Evolutionary conservation across 345 rosid species (phyloP).

Genomic region (Bruguiera gymnorhiza): DNA sequence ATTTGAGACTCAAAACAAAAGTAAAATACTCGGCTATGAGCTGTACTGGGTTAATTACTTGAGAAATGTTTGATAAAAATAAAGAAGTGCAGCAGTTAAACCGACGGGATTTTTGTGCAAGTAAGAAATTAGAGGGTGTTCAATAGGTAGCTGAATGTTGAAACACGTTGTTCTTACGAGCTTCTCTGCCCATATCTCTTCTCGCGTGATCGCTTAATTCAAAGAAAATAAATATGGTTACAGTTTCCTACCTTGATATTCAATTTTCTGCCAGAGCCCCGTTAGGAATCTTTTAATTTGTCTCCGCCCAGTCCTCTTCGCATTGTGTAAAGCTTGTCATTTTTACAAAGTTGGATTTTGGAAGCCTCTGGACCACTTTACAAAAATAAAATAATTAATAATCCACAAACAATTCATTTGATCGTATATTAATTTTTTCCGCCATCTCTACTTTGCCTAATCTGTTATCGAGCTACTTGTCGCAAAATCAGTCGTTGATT

Average conservation of each 20-base stretch:
- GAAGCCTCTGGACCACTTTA: too few species aligned
- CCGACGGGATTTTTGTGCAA: too few species aligned
- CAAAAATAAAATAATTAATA: not conserved
- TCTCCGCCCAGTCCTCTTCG: slow-evolving; percentile 3
- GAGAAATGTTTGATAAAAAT: too few species aligned
- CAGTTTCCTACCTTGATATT: slow-evolving; percentile 25
- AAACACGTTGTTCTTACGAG: not conserved
- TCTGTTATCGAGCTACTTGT: not conserved
- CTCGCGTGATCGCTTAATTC: slow-evolving; percentile 21
- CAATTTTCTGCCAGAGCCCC: not conserved
- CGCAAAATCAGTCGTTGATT: slow-evolving; percentile 7
- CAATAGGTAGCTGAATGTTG: not conserved
- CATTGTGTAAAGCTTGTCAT: not conserved
- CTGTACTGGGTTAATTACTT: too few species aligned
- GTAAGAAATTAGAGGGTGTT: not conserved
- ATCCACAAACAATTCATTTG: slow-evolving; percentile 1
- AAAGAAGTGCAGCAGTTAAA: too few species aligned
- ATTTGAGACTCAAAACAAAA: too few species aligned
- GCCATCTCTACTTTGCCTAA: not conserved
- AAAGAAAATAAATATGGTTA: slow-evolving; percentile 16
- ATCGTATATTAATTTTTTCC: not conserved
- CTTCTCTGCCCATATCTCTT: not conserved
- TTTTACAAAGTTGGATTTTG: not conserved
- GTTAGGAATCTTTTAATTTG: slow-evolving; percentile 16
- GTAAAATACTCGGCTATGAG: too few species aligned